These are phyloP conservation scores for Microthlaspi erraticum DNA, from an alignment of 345 rosid genomes.

Conservation along the genomic window DNA sequence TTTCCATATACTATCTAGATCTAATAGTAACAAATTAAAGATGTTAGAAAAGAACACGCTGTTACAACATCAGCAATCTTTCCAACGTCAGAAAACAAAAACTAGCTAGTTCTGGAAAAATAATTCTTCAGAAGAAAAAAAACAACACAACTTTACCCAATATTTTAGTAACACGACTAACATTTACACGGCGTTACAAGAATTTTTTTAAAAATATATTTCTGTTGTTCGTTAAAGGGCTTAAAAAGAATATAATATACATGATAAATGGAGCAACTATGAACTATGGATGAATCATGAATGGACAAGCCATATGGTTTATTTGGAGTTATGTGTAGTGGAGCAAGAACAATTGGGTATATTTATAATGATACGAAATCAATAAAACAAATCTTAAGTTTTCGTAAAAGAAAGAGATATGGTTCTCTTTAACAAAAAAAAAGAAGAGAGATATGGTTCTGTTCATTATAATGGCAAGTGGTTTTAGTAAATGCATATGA, in stretches of 20 bases:
- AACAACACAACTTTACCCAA: too few species aligned
- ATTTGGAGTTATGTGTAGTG: slow-evolving; percentile 37
- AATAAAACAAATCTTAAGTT: slow-evolving; percentile 23
- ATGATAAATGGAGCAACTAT: slow-evolving; percentile 15
- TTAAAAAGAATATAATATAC: neutral
- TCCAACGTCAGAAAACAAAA: too few species aligned
- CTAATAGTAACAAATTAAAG: too few species aligned
- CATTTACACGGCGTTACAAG: neutral
- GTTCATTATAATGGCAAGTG: slow-evolving; percentile 42
- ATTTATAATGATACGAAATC: slow-evolving; percentile 10
- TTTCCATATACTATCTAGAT: too few species aligned
- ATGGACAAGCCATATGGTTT: slow-evolving; percentile 36
- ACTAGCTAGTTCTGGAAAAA: too few species aligned
- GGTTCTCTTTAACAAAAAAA: too few species aligned
- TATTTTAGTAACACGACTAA: neutral
- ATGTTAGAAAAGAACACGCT: too few species aligned
- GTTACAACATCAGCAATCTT: too few species aligned
- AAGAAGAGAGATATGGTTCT: slow-evolving; percentile 36
- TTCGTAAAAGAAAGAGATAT: slow-evolving; percentile 30
- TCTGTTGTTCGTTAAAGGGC: too few species aligned
- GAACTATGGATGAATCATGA: slow-evolving; percentile 23
- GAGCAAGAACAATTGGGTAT: slow-evolving; percentile 30
- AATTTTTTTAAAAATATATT: neutral
- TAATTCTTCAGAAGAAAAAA: too few species aligned
- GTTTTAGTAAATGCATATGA: slow-evolving; percentile 41